phyloP scores from a whole-genome alignment of 2,329 filamentous ascomycete genomes.

The Aspergillus viridinutans region DNA sequence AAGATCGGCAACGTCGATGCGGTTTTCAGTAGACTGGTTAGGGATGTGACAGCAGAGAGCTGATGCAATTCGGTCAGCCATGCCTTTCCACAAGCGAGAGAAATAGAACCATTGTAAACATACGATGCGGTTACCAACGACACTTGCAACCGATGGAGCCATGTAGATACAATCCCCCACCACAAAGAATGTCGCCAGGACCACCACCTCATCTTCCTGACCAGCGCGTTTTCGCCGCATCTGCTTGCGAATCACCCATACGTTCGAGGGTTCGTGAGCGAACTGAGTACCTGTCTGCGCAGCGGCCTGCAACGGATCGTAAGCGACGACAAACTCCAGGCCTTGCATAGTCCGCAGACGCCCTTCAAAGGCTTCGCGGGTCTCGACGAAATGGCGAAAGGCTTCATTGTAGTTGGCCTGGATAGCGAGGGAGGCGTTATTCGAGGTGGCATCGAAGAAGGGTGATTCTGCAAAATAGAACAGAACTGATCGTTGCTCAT shows the following conservation, averaged over 20 bases:
- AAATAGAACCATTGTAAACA: constrained; percentile 13
- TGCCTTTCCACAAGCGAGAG: constrained; percentile 4
- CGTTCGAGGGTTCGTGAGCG: constrained; percentile 44
- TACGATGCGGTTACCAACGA: constrained; percentile 54
- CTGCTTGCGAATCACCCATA: constrained; percentile 62
- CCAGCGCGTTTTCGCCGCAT: constrained; percentile 43
- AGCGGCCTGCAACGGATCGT: constrained; percentile 51
- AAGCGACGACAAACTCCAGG: constrained; percentile 56
- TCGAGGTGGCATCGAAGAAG: constrained; percentile 60
- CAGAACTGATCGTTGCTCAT: constrained; percentile 42
- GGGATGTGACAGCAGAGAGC: constrained; percentile 53
- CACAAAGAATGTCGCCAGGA: constrained; percentile 57
- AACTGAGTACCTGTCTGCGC: constrained; percentile 39
- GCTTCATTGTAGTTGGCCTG: constrained; percentile 50
- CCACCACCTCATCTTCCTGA: constrained; percentile 47
- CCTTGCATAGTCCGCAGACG: constrained; percentile 53
- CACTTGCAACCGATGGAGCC: constrained; percentile 57
- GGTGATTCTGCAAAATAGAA: constrained; percentile 60
- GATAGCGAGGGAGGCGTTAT: constrained; percentile 54
- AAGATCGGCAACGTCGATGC: constrained; percentile 54
- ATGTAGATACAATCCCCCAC: constrained; percentile 59
- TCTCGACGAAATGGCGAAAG: constrained; percentile 49
- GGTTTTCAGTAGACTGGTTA: constrained; percentile 53
- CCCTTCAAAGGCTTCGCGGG: constrained; percentile 54
- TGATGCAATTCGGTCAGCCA: constrained; percentile 21